Conservation (phyloP, 2,329 filamentous ascomycete species). For the Chalaropsis thielavioides region DNA sequence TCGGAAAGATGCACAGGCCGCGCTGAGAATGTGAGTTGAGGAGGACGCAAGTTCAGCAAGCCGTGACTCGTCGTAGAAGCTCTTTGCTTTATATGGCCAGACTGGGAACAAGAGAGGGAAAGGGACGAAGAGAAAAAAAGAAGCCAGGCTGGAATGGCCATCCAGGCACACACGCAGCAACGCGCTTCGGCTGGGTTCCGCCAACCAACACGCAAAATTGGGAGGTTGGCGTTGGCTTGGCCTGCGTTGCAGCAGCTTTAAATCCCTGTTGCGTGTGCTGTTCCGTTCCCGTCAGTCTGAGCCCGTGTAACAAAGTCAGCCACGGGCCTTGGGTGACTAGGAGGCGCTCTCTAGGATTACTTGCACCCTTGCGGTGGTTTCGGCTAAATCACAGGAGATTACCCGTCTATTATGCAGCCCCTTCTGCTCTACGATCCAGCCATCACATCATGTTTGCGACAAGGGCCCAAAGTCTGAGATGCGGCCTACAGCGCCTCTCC, state of each 20-base stretch:
- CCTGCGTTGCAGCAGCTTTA: not conserved
- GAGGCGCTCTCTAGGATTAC: not conserved
- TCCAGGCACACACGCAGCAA: not conserved
- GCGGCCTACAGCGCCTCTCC: not conserved
- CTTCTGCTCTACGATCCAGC: not conserved
- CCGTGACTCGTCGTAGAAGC: too few species aligned
- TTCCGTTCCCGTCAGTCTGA: not conserved
- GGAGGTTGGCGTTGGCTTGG: not conserved
- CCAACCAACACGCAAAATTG: not conserved
- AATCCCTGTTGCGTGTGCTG: not conserved
- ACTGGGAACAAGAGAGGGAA: too few species aligned
- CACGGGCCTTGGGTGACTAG: constrained; percentile 12
- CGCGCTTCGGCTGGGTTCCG: not conserved
- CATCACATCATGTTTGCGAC: not conserved
- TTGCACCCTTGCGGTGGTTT: not conserved
- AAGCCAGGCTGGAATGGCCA: not conserved
- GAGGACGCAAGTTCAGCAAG: too few species aligned
- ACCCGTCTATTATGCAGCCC: not conserved
- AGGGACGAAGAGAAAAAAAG: too few species aligned
- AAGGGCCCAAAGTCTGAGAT: not conserved
- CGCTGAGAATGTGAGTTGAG: too few species aligned
- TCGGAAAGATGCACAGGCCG: too few species aligned
- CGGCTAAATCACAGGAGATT: not conserved
- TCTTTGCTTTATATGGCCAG: too few species aligned
- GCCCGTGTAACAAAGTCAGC: constrained; percentile 1